phyloP scores from a whole-genome alignment of 225 moss, liverwort and hornwort species.

The Pseudisothecium myosuroides region DNA sequence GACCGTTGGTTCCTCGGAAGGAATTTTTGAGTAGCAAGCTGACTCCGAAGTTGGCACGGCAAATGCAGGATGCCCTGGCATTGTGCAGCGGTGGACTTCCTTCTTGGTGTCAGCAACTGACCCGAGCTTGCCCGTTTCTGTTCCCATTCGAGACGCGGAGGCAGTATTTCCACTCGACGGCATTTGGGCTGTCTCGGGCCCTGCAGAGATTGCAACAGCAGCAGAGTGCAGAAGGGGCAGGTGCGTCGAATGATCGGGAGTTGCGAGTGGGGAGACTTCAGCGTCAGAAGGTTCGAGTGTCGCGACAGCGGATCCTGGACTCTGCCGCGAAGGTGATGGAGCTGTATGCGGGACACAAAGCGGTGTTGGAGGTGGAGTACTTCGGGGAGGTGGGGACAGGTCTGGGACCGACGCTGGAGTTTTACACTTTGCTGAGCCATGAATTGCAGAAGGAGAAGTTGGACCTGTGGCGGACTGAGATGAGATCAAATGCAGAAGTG shows the following conservation, averaged over 20 bases:
- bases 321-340: conserved; percentile 98
- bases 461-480: conserved; percentile 82
- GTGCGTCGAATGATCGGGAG: conserved; percentile 68
- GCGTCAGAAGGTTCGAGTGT: conserved; percentile 95
- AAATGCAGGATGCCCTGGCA: conserved; percentile 98
- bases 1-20: conserved; percentile 55
- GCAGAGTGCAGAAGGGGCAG: conserved; percentile 84
- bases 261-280: conserved; percentile 89
- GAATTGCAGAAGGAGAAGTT: conserved; percentile 74
- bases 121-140: conserved; percentile 88
- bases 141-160: conserved; percentile 97
- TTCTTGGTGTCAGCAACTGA: conserved; percentile 95
- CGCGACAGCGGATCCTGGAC: conserved; percentile 85
- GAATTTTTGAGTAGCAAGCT: conserved; percentile 93
- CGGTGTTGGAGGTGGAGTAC: conserved; percentile 98
- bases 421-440: conserved; percentile 91
- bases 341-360: conserved; percentile 93
- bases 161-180: conserved; percentile 95
- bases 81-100: conserved; percentile 96
- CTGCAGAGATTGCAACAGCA: conserved; percentile 95
- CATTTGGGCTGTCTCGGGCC: conserved; percentile 86
- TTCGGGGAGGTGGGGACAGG: conserved; percentile 99
- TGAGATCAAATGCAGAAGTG: conserved; percentile 14
- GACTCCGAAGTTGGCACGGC: conserved; percentile 93
- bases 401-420: conserved; percentile 94